Base-by-base conservation (phyloP, 2,329 filamentous ascomycete genomes). In the Hirsutella thompsonii region DNA sequence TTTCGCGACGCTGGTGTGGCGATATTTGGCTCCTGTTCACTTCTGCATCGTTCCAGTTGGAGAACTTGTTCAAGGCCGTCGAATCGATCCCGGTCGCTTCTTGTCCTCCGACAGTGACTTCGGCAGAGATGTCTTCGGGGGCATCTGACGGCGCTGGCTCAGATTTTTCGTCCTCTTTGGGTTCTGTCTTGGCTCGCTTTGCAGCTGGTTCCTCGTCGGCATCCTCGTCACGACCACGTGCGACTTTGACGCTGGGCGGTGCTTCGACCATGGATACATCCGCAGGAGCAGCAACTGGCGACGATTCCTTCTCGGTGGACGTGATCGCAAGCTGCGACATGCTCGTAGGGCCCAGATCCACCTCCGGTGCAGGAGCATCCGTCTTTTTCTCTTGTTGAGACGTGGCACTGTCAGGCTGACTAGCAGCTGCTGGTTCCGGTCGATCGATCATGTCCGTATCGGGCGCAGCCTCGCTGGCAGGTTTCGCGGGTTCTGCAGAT, bases 221-320 rank as follows among this genome's bases (percentile, higher is more conserved):
- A 47, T 94, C 87, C 4, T 87, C 80, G 44, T 94, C 87, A 13
- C 89, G 80, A 49, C 81, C 82, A 10, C 86, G 79, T 2, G 85
- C 70, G 11, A 82, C 55, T 61, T 89, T 90, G 29, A 64, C 62
- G 2, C 66, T 64, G 0, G 71, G 66, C 2, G 71, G 66, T 1
- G 64, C 72, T 46, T 78, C 74, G n/a, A 58, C 55, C 72, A 77
- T 76, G 33, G 65, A 58, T 10, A 70, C 60, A 43, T 76, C 72
- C 5, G 53, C 51, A 3, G 59, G 54, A 3, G 54, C 47, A 19
- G 55, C 48, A 19, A 51, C 44, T 5, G 52, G 50, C 2, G 58
- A 51, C 10, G 49, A 47, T 11, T 49, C 49, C 10, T 51, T 49
- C 14, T 60, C 58, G 5, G 59, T 55, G 3, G 53, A 49, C 33